Percentiles rank a stretch among this genome's conserved stretches.
These are phyloP conservation scores for Cryphonectria parasitica DNA, from an alignment of 2,329 filamentous ascomycete species.

Conservation along the genomic window DNA sequence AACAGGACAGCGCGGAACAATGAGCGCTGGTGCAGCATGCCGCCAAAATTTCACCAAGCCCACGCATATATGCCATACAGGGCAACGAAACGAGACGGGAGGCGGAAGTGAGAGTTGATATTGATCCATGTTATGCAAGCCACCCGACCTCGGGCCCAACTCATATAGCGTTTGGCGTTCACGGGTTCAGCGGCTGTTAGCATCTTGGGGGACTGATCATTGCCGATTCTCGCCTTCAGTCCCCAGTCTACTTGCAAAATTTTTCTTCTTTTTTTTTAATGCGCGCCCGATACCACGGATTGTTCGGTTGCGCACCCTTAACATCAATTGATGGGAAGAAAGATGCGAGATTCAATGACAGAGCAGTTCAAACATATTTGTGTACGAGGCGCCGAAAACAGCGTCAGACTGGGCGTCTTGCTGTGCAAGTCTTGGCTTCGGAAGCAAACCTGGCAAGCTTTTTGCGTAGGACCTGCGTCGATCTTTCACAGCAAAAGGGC, in stretches of 20 bases:
- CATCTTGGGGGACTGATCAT: constrained; percentile 4
- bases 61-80: background rate
- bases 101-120: background rate
- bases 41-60: background rate
- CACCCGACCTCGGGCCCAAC: constrained; percentile 5
- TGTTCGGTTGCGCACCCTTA: background rate
- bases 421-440: background rate
- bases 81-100: background rate
- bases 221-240: background rate
- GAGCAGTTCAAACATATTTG: background rate
- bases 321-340: background rate
- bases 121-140: background rate
- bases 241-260: background rate
- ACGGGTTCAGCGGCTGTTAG: background rate
- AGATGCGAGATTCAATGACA: background rate
- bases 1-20: background rate
- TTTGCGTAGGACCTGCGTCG: background rate
- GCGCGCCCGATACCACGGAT: constrained; percentile 9
- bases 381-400: background rate
- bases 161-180: constrained; percentile 10
- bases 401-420: background rate
- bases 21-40: background rate
- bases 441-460: background rate
- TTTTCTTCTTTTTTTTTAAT: background rate
- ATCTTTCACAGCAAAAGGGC: background rate